Conservation (phyloP, 2,329 filamentous ascomycete genomes). For the Colletotrichum lindemuthianum region DNA sequence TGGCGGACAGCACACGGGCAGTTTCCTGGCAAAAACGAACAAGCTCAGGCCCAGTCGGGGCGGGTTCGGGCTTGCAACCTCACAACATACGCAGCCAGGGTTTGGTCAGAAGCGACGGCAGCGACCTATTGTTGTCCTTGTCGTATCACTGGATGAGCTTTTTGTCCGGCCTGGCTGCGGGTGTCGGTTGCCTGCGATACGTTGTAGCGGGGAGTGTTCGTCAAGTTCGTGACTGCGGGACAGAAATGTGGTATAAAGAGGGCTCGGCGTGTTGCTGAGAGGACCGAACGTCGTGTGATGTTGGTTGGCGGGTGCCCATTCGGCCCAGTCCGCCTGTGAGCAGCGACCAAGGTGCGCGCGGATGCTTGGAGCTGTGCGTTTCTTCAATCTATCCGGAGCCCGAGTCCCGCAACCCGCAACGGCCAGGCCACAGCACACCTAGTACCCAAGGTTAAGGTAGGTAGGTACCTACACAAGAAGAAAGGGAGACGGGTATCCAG, state of each 20-base stretch:
- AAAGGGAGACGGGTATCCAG: too few relatives aligned
- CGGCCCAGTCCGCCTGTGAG: too few relatives aligned
- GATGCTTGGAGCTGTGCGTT: not conserved
- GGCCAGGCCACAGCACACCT: conserved; percentile 3
- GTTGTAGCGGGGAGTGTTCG: too few relatives aligned
- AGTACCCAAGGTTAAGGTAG: too few relatives aligned
- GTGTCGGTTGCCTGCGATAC: too few relatives aligned
- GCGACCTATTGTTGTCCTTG: too few relatives aligned
- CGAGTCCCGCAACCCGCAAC: conserved; percentile 28
- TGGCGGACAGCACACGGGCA: conserved; percentile 20
- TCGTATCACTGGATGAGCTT: too few relatives aligned
- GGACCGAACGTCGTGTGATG: not conserved
- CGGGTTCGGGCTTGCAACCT: not conserved
- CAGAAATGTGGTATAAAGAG: too few relatives aligned
- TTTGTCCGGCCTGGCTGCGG: too few relatives aligned
- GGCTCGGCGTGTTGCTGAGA: not conserved
- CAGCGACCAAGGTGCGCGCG: too few relatives aligned
- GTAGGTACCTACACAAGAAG: too few relatives aligned
- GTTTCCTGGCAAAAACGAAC: conserved; percentile 10
- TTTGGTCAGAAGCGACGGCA: not conserved
- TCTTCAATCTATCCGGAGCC: conserved; percentile 5
- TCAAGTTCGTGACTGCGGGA: too few relatives aligned
- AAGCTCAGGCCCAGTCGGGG: not conserved
- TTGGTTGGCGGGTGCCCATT: not conserved
- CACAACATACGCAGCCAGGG: not conserved